A percentile compares a stretch with the other conserved stretches of the same genome.
Conservation (phyloP, 1,139 yeast species). For the Zhuliangozyma parablackwelliae region DNA sequence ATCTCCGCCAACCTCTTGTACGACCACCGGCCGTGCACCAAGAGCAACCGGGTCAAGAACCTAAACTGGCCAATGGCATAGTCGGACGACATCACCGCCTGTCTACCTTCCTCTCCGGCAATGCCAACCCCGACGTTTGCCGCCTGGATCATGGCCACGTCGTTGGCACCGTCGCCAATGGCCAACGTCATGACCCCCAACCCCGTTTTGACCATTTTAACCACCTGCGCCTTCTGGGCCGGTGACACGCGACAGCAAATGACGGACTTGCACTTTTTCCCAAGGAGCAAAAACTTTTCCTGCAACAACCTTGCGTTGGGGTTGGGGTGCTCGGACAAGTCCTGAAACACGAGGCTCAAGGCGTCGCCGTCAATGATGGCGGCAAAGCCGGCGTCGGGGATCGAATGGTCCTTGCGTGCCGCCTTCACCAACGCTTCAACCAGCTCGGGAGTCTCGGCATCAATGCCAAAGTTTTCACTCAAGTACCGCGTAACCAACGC, state of each 20-base stretch:
- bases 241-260: constrained; percentile 66
- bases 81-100: constrained; percentile 65
- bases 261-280: constrained; percentile 58
- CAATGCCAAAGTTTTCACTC: constrained; percentile 35
- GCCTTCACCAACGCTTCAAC: constrained; percentile 31
- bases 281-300: constrained; percentile 48
- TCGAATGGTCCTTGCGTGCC: constrained; percentile 47
- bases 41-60: constrained; percentile 47
- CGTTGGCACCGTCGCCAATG: constrained; percentile 67
- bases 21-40: constrained; percentile 66
- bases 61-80: constrained; percentile 65
- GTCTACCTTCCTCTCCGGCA: constrained; percentile 68
- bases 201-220: constrained; percentile 45
- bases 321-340: constrained; percentile 15
- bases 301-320: constrained; percentile 15
- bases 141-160: constrained; percentile 66
- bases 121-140: constrained; percentile 65
- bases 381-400: constrained; percentile 46
- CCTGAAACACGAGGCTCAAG: constrained; percentile 36
- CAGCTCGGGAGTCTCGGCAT: constrained; percentile 15
- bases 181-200: constrained; percentile 61
- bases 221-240: constrained; percentile 58
- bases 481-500: constrained; percentile 35
- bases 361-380: constrained; percentile 57
- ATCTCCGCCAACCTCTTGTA: constrained; percentile 59